A percentile compares a stretch with the other conserved stretches of the same genome.
phyloP scores from a whole-genome alignment of 2,329 filamentous ascomycete genomes.

The Zalaria sp. region DNA sequence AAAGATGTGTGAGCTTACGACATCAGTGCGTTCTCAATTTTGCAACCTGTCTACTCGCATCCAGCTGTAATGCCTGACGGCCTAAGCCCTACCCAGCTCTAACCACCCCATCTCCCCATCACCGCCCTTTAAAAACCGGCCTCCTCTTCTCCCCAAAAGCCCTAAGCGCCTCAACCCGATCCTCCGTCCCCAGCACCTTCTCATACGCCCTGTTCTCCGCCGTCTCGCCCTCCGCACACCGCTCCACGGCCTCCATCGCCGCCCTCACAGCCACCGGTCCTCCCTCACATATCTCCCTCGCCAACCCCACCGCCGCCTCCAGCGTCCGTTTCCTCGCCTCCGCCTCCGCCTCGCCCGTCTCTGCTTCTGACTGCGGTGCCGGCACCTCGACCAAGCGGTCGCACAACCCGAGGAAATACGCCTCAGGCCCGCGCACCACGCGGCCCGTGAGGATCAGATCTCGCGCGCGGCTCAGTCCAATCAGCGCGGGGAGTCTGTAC shows the following conservation, averaged over 20 bases:
- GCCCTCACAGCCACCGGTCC: conserved; percentile 72
- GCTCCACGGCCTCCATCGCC: conserved; percentile 63
- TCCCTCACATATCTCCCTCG: conserved; percentile 75
- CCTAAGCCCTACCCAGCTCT: too few relatives aligned
- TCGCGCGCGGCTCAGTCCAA: conserved; percentile 68
- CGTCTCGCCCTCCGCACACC: conserved; percentile 50
- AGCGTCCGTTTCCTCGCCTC: conserved; percentile 54
- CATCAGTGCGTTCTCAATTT: too few relatives aligned
- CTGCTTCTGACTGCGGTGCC: too few relatives aligned
- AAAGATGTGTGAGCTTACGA: too few relatives aligned
- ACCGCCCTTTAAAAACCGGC: conserved; percentile 50
- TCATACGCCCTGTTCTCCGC: conserved; percentile 83
- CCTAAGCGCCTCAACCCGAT: conserved; percentile 73
- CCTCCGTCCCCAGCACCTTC: conserved; percentile 67
- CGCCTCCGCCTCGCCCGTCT: conserved; percentile 34
- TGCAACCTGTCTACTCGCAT: too few relatives aligned
- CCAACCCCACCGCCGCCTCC: conserved; percentile 62
- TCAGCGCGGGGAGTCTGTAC: conserved; percentile 66
- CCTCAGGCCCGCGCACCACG: conserved; percentile 68
- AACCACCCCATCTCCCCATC: too few relatives aligned
- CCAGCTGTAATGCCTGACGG: too few relatives aligned
- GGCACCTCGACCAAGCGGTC: conserved; percentile 77
- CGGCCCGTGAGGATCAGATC: conserved; percentile 85
- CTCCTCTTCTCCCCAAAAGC: conserved; percentile 72
- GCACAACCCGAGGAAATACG: conserved; percentile 81